Evolutionary conservation across 2,329 filamentous ascomycete species (phyloP), one percentile per base, ranked within the genome.

Genomic region (Xylariaceae sp.): DNA sequence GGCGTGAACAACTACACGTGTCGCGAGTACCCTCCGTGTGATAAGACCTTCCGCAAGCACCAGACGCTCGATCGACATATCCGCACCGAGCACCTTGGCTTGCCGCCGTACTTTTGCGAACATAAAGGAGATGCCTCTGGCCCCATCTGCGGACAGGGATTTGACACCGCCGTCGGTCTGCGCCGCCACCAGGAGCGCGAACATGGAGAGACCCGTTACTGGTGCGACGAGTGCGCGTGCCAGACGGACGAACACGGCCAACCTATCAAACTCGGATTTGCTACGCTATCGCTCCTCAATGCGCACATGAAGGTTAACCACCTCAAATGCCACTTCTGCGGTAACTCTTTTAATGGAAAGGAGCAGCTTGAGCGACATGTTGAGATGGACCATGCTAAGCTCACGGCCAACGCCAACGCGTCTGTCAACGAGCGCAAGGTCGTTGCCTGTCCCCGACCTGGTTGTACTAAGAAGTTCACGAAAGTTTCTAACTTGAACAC

Each of bases 51-150:
- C 70, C 83, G 92, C 58, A 96, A 96, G 71, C 87, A 90, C 68
- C 85, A 90, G 61, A 95, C 91, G 0, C 78, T 96, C 12, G 84
- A 91, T 68, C 85, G 88, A 50, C 92, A 97, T 68, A 81, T 96
- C 59, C 83, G 86, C 51, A 81, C 83, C 7, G 86, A 85, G 9
- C 92, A 97, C 69, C 74, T 92, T 40, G 76, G 85, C 31, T 72
- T 86, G 56, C 83, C 86, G 45, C 84, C 89, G 0, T 95, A 85
- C 65, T 77, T 78, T 4, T 97, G 92, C 69, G 74, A 76, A 1
- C 76, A 86, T 54, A 64, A 65, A 12, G 56, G 60, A 26, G 48
- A 50, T 8, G 55, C 53, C 35, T 61, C 61, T 6, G 63, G 64
- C 9, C 34, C 34, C 3, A 68, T 64, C 44, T 96, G 92, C 65